Evolutionary conservation across 164 flowering plant genomes (phyloP).

Genomic region (Piper longum): DNA sequence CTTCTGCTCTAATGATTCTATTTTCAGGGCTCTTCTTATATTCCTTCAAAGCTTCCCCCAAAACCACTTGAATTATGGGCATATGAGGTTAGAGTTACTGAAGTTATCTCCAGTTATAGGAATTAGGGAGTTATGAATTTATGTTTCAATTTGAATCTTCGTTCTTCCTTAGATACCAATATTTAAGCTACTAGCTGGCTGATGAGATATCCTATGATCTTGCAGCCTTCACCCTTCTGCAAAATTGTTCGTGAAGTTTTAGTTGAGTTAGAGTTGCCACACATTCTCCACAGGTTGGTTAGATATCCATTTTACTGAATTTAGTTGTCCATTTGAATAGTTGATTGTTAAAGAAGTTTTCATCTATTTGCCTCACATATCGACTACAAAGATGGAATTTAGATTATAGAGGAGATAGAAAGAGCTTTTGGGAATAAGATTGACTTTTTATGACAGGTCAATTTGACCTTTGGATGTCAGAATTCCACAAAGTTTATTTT

Average conservation of each 20-base stretch:
- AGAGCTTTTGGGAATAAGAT: too few species aligned
- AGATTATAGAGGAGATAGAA: too few species aligned
- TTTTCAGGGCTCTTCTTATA: conserved; percentile 62
- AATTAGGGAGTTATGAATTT: not conserved
- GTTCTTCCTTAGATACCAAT: too few species aligned
- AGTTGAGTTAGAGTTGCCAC: conserved; percentile 91
- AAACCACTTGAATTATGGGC: conserved; percentile 90
- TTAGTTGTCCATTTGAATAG: not conserved
- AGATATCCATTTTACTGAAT: not conserved
- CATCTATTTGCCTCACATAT: not conserved
- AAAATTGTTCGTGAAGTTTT: conserved; percentile 88
- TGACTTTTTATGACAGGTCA: too few species aligned
- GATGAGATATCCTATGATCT: not conserved
- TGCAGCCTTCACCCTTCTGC: conserved; percentile 93
- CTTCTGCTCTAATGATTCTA: conserved; percentile 1
- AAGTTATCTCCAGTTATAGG: not conserved
- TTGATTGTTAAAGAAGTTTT: not conserved
- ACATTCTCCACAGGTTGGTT: conserved; percentile 53
- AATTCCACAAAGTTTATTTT: too few species aligned
- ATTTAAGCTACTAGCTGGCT: not conserved
- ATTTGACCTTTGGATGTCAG: too few species aligned
- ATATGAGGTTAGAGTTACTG: conserved; percentile 55
- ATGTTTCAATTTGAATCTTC: not conserved
- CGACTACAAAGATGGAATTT: too few species aligned
- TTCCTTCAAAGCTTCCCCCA: conserved; percentile 68